Evolutionary conservation across 2,329 filamentous ascomycete species (phyloP), one percentile per base, ranked within the genome.

Genomic region (Penicillium sp.): DNA sequence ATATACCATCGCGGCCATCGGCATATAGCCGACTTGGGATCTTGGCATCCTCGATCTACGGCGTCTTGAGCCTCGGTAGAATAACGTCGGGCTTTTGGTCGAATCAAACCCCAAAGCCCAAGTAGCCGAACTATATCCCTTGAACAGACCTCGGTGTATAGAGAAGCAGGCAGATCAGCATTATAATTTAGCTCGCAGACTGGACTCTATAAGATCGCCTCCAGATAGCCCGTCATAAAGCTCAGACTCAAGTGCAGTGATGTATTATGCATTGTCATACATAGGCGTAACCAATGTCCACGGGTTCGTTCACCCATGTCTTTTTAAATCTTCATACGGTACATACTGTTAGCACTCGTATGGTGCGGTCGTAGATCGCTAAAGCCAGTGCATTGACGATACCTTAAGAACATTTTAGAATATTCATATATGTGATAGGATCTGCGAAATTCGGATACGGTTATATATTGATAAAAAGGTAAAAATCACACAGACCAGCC

Each of bases 21-120:
- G 4, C 56, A 57, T 56, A 52, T 48, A 61, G 49, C 59, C 60
- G 59, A 62, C 39, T 61, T 46, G 54, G 25, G 18, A 48, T 53
- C 68, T 66, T 39, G 66, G 60, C 54, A 72, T 49, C 21, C 6
- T 31, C 5, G 31, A 40, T 47, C 21, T 29, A 35, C n/a, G 18
- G 38, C 13, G 18, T 41, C 15, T 34, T 34, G 15, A 7, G 37
- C 37, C 44, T 53, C 51, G 38, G 50, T 48, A 29, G 21, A 35
- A 42, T 40, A 12, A 38, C 15, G 25, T 34, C 18, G 18, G 16
- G 15, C 13, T 13, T 34, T 25, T 25, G 25, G 25, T 27, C 25
- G 7, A 27, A 27, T 27, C 7, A 27, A 27, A 7, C 2, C 25
- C 25, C 6, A 15, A 15, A n/a, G 8, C 2, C 12, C 13, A 31